Conservation (phyloP, 768 basidiomycete species). For the Mycena kentingensis region DNA sequence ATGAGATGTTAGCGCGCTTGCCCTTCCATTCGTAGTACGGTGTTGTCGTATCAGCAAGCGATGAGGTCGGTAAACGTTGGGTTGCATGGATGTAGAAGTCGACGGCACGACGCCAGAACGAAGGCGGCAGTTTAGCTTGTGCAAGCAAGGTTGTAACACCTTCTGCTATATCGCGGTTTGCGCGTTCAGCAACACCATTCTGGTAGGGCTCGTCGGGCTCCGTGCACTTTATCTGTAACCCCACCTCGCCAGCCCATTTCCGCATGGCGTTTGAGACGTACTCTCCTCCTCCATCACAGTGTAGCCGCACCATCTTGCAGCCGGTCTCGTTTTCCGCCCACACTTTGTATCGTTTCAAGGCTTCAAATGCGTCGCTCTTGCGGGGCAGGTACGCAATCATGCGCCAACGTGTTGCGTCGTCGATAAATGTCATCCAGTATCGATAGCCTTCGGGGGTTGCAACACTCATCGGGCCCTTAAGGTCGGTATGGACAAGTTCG, state of each 20-base stretch:
- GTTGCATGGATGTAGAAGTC: conserved; percentile 24
- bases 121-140: conserved; percentile 17
- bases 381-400: conserved; percentile 9
- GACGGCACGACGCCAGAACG: conserved; percentile 29
- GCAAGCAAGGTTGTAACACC: conserved; percentile 26
- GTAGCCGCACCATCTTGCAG: conserved; percentile 10
- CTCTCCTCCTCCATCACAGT: conserved; percentile 28
- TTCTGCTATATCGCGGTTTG: conserved; percentile 32
- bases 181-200: conserved; percentile 38
- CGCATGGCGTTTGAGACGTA: conserved; percentile 5
- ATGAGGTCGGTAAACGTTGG: conserved; percentile 26
- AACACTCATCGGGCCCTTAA: conserved; percentile 26
- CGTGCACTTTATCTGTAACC: neutral
- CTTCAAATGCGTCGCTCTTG: conserved; percentile 21
- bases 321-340: conserved; percentile 21
- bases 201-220: conserved; percentile 29
- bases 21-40: conserved; percentile 26
- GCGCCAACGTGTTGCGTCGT: conserved; percentile 6
- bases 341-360: conserved; percentile 26
- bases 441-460: conserved; percentile 15
- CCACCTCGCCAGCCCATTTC: neutral
- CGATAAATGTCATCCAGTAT: conserved; percentile 27
- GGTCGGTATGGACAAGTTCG: conserved; percentile 19
- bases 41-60: conserved; percentile 22
- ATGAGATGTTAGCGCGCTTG: conserved; percentile 22